Evolutionary conservation across 1,284 basidiomycete species (phyloP).

Genomic region (Calocybe gambosa): DNA sequence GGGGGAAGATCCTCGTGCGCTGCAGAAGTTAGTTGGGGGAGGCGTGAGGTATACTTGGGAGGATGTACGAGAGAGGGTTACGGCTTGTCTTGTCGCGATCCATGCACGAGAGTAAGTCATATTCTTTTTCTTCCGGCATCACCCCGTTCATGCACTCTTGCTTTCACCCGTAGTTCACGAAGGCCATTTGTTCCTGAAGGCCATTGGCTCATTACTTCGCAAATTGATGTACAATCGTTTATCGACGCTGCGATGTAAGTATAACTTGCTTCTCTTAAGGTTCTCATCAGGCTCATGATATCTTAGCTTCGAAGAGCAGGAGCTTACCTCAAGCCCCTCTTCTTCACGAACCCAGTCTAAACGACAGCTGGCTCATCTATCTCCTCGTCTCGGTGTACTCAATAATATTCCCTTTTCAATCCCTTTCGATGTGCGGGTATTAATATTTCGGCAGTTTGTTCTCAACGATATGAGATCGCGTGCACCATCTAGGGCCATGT

Average conservation of each 20-base stretch:
- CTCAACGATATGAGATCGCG: conserved; percentile 44
- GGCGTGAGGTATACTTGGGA: conserved; percentile 46
- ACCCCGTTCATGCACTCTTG: not conserved
- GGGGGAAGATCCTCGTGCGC: conserved; percentile 46
- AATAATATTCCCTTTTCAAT: conserved; percentile 97
- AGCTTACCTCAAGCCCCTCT: conserved; percentile 28
- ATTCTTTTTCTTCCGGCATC: not conserved
- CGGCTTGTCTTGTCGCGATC: conserved; percentile 71
- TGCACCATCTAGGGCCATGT: conserved; percentile 16
- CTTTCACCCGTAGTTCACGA: conserved; percentile 67
- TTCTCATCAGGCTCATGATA: not conserved
- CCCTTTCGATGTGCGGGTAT: conserved; percentile 86
- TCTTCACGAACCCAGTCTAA: conserved; percentile 45
- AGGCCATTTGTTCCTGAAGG: conserved; percentile 73
- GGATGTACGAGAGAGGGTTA: conserved; percentile 64
- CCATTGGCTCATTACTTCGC: conserved; percentile 84
- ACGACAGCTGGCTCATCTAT: conserved; percentile 73
- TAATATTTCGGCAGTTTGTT: conserved; percentile 86
- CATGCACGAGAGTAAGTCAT: conserved; percentile 78
- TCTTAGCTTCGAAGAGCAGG: conserved; percentile 51
- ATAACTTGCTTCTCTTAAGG: not conserved
- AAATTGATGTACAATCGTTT: conserved; percentile 80
- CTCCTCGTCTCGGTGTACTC: conserved; percentile 84
- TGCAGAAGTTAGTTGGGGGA: conserved; percentile 33
- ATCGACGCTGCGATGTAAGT: conserved; percentile 83